Evolutionary conservation across 768 basidiomycete genomes (phyloP), one percentile per base, ranked within the genome.

Genomic region (Gloeopeniophorella convolvens): DNA sequence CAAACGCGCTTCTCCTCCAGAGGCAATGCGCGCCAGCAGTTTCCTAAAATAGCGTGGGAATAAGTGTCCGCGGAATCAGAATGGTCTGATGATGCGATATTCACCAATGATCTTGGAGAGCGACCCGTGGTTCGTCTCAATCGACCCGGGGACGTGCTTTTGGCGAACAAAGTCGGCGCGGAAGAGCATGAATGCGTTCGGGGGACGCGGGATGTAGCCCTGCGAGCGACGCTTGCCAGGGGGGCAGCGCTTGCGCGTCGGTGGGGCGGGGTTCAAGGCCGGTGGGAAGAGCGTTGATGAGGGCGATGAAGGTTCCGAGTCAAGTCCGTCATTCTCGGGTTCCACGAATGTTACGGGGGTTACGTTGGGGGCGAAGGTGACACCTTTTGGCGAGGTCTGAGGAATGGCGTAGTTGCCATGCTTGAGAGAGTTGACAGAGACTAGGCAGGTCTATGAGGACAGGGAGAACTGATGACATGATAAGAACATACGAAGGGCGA

Each of bases 1-100:
- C 87, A 89, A 15, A 78, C 70, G 4, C 73, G 74, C 60, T 83
- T 85, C 64, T 89, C 83, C 13, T 82, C 77, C 15, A 79, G 72
- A 0, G 85, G 82, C 3, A 89, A 76, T 0, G 79, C 65, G 21
- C 80, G 76, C 87, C 87, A 89, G 57, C 71, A 74, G 48, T 74
- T 74, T 7, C 73, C 69, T 70, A 51, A 15, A 3, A 27, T 24
- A 16, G 18, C 21, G 36, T 13, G 37, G 12, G 28, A 46, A 43
- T 23, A 8, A 16, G 40, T 20, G 2, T 18, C 32, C 12, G 27
- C 5, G 16, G 15, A 20, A 28, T 28, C 11, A 41, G 10, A 47
- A 16, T 3, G 39, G 9, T 45, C 13, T 20, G 45, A 44, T 27
- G 13, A 9, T 32, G 30, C 18, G 12, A 31, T 13, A 34, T 59